phyloP scores from a whole-genome alignment of 306 rosid genomes.

The Pterocarpus santalinus region DNA sequence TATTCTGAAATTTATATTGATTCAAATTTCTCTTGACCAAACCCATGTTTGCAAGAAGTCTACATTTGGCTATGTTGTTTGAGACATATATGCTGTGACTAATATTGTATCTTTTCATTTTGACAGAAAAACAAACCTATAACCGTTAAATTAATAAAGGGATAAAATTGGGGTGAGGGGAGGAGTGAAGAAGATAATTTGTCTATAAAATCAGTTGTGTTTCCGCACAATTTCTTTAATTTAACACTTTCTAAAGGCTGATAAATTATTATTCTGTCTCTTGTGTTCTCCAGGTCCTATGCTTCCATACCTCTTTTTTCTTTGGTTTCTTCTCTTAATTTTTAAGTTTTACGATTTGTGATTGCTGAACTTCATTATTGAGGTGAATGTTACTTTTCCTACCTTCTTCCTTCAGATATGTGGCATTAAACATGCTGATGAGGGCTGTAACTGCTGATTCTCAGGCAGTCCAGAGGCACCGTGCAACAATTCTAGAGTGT shows the following conservation, averaged over 20 bases:
- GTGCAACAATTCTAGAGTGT: conserved; percentile 95
- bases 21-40: conserved; percentile 17
- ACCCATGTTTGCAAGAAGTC: conserved; percentile 15
- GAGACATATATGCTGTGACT: conserved; percentile 31
- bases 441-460: conserved; percentile 92
- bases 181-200: conserved; percentile 19
- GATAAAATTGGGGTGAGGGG: conserved; percentile 20
- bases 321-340: neutral
- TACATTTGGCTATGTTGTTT: conserved; percentile 1
- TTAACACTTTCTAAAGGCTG: neutral
- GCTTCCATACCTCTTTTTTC: neutral
- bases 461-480: conserved; percentile 99
- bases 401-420: conserved; percentile 69
- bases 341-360: conserved; percentile 17
- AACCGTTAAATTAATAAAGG: conserved; percentile 29
- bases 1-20: conserved; percentile 15
- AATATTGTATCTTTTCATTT: conserved; percentile 19
- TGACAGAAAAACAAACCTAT: conserved; percentile 11
- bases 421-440: conserved; percentile 97
- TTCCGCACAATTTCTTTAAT: conserved; percentile 27
- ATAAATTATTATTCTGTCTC: conserved; percentile 23
- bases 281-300: conserved; percentile 32
- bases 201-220: neutral
- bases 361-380: conserved; percentile 20
- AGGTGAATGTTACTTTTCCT: conserved; percentile 38